These are phyloP conservation scores for Plantago elongata DNA, from an alignment of 257 asterid genomes.

Conservation along the genomic window DNA sequence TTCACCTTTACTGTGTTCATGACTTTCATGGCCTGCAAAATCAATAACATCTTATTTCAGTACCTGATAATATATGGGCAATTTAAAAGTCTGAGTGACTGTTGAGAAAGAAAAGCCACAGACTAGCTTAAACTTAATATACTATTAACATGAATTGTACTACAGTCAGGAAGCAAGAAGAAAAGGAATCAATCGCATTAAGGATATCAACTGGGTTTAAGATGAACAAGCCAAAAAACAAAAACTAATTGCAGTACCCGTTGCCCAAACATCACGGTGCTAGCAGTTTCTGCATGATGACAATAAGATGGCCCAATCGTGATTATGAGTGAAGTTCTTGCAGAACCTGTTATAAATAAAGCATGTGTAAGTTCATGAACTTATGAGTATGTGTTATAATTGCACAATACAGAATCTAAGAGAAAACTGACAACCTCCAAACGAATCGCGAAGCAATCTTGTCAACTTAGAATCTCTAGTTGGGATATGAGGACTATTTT, in stretches of 20 bases:
- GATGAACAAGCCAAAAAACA: background rate
- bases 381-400: background rate
- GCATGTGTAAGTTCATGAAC: conserved; percentile 14
- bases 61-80: background rate
- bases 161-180: background rate
- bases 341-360: conserved; percentile 61
- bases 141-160: conserved; percentile 6
- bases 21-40: conserved; percentile 89
- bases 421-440: conserved; percentile 58
- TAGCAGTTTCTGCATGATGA: conserved; percentile 83
- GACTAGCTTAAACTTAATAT: background rate
- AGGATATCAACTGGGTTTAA: background rate
- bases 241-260: conserved; percentile 33
- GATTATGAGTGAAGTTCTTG: conserved; percentile 84
- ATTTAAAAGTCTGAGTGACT: conserved; percentile 1
- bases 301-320: conserved; percentile 79
- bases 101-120: background rate
- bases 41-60: conserved; percentile 19
- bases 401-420: background rate
- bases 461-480: conserved; percentile 88
- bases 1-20: conserved; percentile 68
- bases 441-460: conserved; percentile 87
- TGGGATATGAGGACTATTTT: conserved; percentile 86
- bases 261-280: conserved; percentile 91
- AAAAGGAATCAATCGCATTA: background rate